phyloP scores from a whole-genome alignment of 2,329 filamentous ascomycete species.

The Hypomyces rosellus region DNA sequence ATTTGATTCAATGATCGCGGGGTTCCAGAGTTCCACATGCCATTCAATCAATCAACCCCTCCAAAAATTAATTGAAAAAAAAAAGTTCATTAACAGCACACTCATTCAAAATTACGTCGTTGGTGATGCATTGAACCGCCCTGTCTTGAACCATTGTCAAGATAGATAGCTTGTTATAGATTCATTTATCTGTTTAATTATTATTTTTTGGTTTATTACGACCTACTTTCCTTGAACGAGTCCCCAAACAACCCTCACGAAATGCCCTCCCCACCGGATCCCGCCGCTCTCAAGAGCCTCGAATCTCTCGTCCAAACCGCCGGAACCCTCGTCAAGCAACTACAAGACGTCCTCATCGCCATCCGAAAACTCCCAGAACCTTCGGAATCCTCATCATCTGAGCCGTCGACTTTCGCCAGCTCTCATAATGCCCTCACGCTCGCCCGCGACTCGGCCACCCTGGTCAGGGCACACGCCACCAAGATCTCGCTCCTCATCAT shows the following conservation, averaged over 20 bases:
- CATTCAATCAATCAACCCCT: constrained; percentile 3
- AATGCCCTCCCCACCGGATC: constrained; percentile 20
- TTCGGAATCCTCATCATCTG: constrained; percentile 7
- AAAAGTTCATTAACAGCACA: background rate
- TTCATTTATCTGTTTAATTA: background rate
- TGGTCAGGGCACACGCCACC: constrained; percentile 77
- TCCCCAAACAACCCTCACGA: too few relatives aligned
- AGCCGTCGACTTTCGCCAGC: constrained; percentile 14
- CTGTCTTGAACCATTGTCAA: too few relatives aligned
- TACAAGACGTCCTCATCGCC: constrained; percentile 36
- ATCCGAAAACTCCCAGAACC: constrained; percentile 28
- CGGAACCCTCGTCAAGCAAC: constrained; percentile 32
- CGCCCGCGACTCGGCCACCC: constrained; percentile 62
- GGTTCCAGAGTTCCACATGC: constrained; percentile 5
- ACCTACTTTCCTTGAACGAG: background rate
- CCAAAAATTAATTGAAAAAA: constrained; percentile 4
- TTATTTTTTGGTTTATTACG: background rate
- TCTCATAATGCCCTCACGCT: constrained; percentile 57
- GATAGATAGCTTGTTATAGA: background rate
- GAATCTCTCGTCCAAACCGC: constrained; percentile 33
- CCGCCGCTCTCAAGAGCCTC: constrained; percentile 31
- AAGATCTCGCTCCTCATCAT: constrained; percentile 83
- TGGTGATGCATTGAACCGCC: too few relatives aligned
- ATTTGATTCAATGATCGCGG: background rate
- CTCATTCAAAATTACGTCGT: background rate